A percentile compares a stretch with the other conserved stretches of the same genome.
Evolutionary conservation across 2,329 filamentous ascomycete genomes (phyloP).

Genomic region (Fusarium beomiforme): DNA sequence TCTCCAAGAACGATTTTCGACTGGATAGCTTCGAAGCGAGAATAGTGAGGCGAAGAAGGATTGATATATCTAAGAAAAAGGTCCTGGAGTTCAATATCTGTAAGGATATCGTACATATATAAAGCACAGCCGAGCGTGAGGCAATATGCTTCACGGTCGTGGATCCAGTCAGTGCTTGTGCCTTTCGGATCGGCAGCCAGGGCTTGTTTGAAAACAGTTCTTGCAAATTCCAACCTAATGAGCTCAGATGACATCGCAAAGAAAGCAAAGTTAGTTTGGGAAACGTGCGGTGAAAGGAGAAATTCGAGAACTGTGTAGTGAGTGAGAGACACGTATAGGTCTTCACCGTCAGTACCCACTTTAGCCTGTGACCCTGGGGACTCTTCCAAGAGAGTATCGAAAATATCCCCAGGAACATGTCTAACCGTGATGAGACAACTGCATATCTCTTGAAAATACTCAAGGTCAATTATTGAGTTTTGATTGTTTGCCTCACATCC

Average conservation of each 20-base stretch:
- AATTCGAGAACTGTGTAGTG: background rate
- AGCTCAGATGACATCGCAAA: background rate
- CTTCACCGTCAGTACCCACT: background rate
- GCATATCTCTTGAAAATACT: background rate
- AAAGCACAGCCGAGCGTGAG: background rate
- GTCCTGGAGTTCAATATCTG: background rate
- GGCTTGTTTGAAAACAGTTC: background rate
- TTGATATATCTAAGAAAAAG: accelerated
- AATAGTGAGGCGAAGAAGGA: background rate
- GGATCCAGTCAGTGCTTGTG: background rate
- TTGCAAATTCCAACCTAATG: background rate
- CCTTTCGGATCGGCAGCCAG: background rate
- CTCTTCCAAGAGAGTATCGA: accelerated
- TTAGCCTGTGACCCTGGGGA: background rate
- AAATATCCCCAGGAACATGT: background rate
- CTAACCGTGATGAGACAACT: background rate
- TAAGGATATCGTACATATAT: accelerated
- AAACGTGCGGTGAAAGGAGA: background rate
- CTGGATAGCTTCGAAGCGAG: background rate
- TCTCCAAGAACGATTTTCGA: background rate
- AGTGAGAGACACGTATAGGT: background rate
- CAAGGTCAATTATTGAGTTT: accelerated
- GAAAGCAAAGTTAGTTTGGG: accelerated
- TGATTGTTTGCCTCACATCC: background rate
- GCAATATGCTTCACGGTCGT: background rate